phyloP scores from a whole-genome alignment of 768 basidiomycete genomes.

The Pleurotus cornucopiae region DNA sequence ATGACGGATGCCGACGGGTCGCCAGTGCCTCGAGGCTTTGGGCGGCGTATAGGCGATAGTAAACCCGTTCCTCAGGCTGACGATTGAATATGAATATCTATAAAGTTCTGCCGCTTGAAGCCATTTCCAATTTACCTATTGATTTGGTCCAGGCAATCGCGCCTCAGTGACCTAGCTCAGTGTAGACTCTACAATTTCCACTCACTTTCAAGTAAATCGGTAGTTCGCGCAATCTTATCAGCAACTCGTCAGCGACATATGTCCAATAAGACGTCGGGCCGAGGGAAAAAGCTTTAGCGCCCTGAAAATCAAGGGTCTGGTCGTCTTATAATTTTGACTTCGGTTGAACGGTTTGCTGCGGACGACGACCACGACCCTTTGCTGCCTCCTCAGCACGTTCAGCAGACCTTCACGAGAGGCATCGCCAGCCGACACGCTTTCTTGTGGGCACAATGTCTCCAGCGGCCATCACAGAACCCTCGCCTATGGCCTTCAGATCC shows the following conservation, averaged over 20 bases:
- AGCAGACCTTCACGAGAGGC: not conserved
- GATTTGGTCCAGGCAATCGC: no score
- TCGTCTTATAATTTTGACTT: not conserved
- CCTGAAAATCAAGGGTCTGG: not conserved
- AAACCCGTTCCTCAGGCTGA: not conserved
- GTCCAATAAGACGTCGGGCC: not conserved
- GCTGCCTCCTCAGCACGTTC: not conserved
- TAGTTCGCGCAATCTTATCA: no score
- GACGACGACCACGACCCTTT: constrained; percentile 3
- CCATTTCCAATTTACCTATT: no score
- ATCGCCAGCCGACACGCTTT: not conserved
- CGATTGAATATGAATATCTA: no score
- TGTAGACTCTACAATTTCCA: no score
- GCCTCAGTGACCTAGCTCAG: no score
- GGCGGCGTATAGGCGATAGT: not conserved
- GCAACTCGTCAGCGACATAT: not conserved
- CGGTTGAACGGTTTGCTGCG: constrained; percentile 2
- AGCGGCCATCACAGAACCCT: constrained; percentile 26
- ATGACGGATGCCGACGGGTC: not conserved
- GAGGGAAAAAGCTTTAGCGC: no score
- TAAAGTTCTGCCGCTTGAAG: no score
- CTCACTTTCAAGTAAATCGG: no score
- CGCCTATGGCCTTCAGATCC: constrained; percentile 42
- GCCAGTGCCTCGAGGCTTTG: not conserved
- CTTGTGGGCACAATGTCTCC: constrained; percentile 23